Base-by-base conservation (phyloP, 2,329 filamentous ascomycete genomes). In the Colletotrichum karsti region DNA sequence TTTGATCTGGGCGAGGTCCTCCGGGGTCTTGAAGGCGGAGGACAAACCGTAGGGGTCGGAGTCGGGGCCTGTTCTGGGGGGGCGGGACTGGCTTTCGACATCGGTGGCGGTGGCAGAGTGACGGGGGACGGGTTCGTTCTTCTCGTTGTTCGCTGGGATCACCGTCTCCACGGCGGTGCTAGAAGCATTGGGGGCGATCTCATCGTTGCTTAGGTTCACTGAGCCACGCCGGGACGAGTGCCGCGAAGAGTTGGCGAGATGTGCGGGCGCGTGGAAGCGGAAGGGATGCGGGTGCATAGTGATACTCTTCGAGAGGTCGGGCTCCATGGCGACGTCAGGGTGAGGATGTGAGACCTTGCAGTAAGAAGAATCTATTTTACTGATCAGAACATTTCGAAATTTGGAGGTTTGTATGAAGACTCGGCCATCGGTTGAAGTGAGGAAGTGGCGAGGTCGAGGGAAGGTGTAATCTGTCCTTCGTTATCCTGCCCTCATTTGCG, bases 21-120 rank as follows among this genome's bases (percentile, higher is more conserved):
- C 88, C 28, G 89, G 83, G 20, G 92, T 90, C 82, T 97, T 98
- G 77, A 96, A 88, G 60, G 89, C 90, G 3, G 88, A 88, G 1
- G 92, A 90, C 5, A 98, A 90, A 58, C 91, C 89, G 79, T 93
- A 96, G 0, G 95, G 95, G 74, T 98, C 95, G 74, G 89, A 92
- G 71, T 91, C 89, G 26, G 80, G 78, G 20, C 85, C 88, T 26
- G 24, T 10, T 10, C 15, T 5, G 26, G 46, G 46, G 74, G 91
- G 88, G 8, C 84, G 84, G 0, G 91, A 90, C 72, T 86, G 85
- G 71, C 80, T 82, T 76, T 89, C 87, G 48, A 88, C 80, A 57
- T 88, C 86, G 20, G 76, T 77, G 20, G 74, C 70, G 6, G 72
- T 53, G 15, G 79, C 77, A 20, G 75, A 73, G 67, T 86, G 83